phyloP scores from a whole-genome alignment of 139 green algal genomes.

The Picochlorum sp. region DNA sequence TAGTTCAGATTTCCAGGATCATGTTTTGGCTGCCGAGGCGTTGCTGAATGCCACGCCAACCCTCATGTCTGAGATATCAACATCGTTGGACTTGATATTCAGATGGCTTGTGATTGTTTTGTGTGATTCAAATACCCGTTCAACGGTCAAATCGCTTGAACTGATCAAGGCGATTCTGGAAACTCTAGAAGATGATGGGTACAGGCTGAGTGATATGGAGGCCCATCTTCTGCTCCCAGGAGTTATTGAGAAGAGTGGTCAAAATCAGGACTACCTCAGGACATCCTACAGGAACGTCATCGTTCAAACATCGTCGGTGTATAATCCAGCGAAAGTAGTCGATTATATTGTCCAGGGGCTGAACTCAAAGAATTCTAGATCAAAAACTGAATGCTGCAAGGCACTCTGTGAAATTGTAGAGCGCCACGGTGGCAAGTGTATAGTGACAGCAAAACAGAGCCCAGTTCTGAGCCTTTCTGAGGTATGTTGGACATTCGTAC shows the following conservation, averaged over 20 bases:
- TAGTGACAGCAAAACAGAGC: slow-evolving; percentile 38
- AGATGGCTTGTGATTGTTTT: slow-evolving; percentile 72
- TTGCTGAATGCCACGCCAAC: slow-evolving; percentile 8
- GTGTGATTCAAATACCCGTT: slow-evolving; percentile 71
- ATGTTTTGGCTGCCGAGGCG: slow-evolving; percentile 66
- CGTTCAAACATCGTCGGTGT: slow-evolving; percentile 37
- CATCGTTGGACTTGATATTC: slow-evolving; percentile 70
- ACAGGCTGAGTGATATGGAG: slow-evolving; percentile 76
- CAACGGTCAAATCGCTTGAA: slow-evolving; percentile 56
- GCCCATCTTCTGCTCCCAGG: slow-evolving; percentile 74
- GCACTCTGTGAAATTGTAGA: slow-evolving; percentile 63
- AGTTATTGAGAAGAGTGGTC: slow-evolving; percentile 87
- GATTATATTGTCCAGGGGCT: slow-evolving; percentile 52
- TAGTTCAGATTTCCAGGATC: slow-evolving; percentile 72
- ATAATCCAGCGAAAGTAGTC: slow-evolving; percentile 31
- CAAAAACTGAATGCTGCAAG: slow-evolving; percentile 76
- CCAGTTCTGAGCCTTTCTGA: slow-evolving; percentile 8
- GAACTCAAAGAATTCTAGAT: slow-evolving; percentile 85
- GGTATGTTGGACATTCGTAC: not conserved
- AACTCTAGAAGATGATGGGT: slow-evolving; percentile 25
- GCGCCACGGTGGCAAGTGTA: slow-evolving; percentile 30
- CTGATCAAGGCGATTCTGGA: slow-evolving; percentile 54
- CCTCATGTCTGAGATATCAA: slow-evolving; percentile 18
- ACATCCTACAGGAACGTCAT: slow-evolving; percentile 67
- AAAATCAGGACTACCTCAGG: slow-evolving; percentile 66